Base-by-base conservation (phyloP, 139 green algal species). In the Auxenochlorella pyrenoidosa region DNA sequence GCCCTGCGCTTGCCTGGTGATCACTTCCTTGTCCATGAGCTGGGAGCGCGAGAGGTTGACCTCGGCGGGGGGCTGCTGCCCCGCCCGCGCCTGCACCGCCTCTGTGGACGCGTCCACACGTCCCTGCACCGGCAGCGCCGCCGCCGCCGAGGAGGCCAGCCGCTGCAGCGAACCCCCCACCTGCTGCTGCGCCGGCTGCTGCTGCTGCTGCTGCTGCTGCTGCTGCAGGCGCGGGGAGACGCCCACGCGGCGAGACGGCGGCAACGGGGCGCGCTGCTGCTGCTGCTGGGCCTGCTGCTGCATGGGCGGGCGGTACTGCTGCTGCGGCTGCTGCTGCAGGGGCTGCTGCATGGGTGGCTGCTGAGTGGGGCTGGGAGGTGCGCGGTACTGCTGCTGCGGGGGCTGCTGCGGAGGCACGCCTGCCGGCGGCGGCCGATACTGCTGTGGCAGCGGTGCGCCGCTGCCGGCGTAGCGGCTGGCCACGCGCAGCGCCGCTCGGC, bases 11-110 rank as follows among this genome's bases (percentile, higher is more conserved):
- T 40, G 51, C 82, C 88, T 72, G 65, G 88, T 91, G 77, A 91
- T 89, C 2, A 91, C 40, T 40, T 89, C 88, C 51, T 91, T 91
- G 54, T 82, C 71, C 78, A 89, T 89, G 4, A 91, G 19, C 18
- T 87, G 47, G 19, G 78, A 89, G 38, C 88, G 84, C 4, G 41
- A 71, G 32, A 91, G 77, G 22, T 75, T 13, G 6, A 81, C 73
- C 58, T 78, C 66, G 12, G 32, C 26, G 2, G 82, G 38, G 4
- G 32, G 34, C 26, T 44, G 4, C 47, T 34, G 44, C 43, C 43
- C 82, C 0, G 65, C 82, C 65, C 21, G 43, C 44, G 70, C 47
- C 43, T 58, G 82, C 80, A 85, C 80, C 21, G 16, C n/a, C 40
- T 32, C 21, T 0, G 80, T n/a, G 8, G 43, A 21, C 0, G 80